Evolutionary conservation across 1,284 basidiomycete genomes (phyloP), one percentile per base, ranked within the genome.

Genomic region (Vanrija sp.): DNA sequence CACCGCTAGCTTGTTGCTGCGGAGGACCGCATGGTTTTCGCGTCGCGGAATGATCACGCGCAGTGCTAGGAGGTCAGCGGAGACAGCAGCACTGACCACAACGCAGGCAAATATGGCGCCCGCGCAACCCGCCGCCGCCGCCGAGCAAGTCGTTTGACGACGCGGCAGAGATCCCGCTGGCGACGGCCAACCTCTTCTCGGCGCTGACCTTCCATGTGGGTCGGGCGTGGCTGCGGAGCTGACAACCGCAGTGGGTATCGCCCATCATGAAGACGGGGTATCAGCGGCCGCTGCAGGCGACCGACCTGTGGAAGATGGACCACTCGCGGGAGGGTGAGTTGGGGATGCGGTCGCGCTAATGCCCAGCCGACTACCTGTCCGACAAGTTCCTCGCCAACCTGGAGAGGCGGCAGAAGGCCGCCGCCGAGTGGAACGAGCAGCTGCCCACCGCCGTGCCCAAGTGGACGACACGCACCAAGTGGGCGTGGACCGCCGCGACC

Each of bases 221-320:
- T 53, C n/a, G 16, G 10, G 2, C 0, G 4, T 8, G 7, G 18
- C 18, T 2, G 19, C 14, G 23, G 23, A 4, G 46, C 42, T 57
- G 41, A 58, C 44, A 6, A 10, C 42, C n/a, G n/a, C 45, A 71
- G 63, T 73, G 71, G 71, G 65, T 73, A n/a, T 84, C 83, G 0
- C 84, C 85, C 1, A 78, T 89, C 49, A 87, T 89, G 84, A 81
- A 80, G 49, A 37, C 66, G 31, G 67, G 67, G 0, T 87, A 85
- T 66, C 84, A 86, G 64, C 78, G 87, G 23, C 84, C 85, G 0
- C 76, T 87, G 0, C 85, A 87, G 68, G 85, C 84, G 0, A 82
- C 85, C 0, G 86, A 88, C 68, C 71, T 87, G n/a, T 86, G 84
- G 83, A 83, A 67, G 46, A 64, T 72, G 69, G 84, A 85, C 61